Conservation (phyloP, 2,329 filamentous ascomycete genomes). For the Ophiosphaerella narmari region DNA sequence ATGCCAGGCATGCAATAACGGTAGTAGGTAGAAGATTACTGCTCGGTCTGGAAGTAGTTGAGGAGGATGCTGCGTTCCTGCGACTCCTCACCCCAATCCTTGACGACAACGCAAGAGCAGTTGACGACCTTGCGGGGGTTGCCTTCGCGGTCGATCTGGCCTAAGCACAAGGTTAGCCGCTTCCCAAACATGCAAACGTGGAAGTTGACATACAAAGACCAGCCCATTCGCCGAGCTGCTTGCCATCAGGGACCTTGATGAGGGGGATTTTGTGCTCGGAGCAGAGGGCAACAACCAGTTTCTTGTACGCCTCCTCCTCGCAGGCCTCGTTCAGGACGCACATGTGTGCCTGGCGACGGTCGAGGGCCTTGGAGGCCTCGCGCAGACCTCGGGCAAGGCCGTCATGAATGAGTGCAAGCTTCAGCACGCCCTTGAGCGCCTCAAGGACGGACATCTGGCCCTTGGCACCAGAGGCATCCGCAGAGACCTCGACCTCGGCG, state of each 20-base stretch:
- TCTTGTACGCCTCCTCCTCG: slow-evolving; percentile 99
- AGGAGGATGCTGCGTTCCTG: slow-evolving; percentile 98
- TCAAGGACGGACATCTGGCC: slow-evolving; percentile 98
- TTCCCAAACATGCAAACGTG: neutral
- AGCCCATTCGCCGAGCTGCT: slow-evolving; percentile 99
- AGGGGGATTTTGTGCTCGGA: slow-evolving; percentile 99
- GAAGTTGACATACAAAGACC: slow-evolving; percentile 82
- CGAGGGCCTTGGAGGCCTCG: slow-evolving; percentile 97
- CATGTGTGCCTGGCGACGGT: slow-evolving; percentile 99
- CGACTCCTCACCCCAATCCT: slow-evolving; percentile 99
- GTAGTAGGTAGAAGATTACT: slow-evolving; percentile 41
- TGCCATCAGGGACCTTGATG: slow-evolving; percentile 99
- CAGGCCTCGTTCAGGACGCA: slow-evolving; percentile 99
- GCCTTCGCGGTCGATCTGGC: slow-evolving; percentile 97
- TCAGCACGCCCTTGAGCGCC: slow-evolving; percentile 97
- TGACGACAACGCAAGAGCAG: slow-evolving; percentile 99
- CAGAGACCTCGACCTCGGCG: slow-evolving; percentile 93
- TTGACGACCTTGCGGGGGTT: slow-evolving; percentile 99
- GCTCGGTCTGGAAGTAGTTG: slow-evolving; percentile 98
- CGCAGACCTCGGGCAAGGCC: slow-evolving; percentile 97
- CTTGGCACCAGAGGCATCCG: slow-evolving; percentile 77
- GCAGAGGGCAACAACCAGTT: slow-evolving; percentile 98
- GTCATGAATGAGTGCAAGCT: slow-evolving; percentile 99
- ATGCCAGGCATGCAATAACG: slow-evolving; percentile 13
- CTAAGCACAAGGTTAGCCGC: slow-evolving; percentile 53